Evolutionary conservation across 192 early-diverging fungal species (phyloP).

Genomic region (Rhizophagus prolifer): DNA sequence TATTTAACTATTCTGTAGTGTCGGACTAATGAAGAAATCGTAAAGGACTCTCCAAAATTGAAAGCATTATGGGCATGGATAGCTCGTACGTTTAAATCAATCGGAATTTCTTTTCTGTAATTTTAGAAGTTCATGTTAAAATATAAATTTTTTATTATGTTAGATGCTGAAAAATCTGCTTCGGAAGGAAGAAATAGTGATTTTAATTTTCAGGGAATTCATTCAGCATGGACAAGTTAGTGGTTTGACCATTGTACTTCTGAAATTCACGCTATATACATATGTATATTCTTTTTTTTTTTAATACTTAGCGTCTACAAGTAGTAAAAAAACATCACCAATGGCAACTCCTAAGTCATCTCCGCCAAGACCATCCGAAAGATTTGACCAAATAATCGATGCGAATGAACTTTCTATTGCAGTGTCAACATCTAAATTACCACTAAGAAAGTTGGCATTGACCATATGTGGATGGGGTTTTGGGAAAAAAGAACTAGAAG

Average conservation of each 20-base stretch:
- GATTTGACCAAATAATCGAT: slow-evolving; percentile 31
- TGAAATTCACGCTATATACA: not conserved
- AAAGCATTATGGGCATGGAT: slow-evolving; percentile 55
- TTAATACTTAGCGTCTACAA: slow-evolving; percentile 12
- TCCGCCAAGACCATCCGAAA: slow-evolving; percentile 32
- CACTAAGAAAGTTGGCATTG: slow-evolving; percentile 49
- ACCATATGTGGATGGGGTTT: slow-evolving; percentile 54
- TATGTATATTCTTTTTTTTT: too few species aligned
- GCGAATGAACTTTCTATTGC: slow-evolving; percentile 42
- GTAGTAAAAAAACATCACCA: slow-evolving; percentile 38
- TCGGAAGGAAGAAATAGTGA: slow-evolving; percentile 46
- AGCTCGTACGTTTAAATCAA: slow-evolving; percentile 38
- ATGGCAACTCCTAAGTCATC: slow-evolving; percentile 40
- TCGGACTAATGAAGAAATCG: slow-evolving; percentile 42
- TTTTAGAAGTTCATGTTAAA: not conserved
- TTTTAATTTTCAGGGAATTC: slow-evolving; percentile 55
- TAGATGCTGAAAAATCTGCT: slow-evolving; percentile 45
- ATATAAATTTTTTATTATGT: slow-evolving; percentile 1
- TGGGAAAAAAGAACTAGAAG: slow-evolving; percentile 47
- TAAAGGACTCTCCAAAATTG: slow-evolving; percentile 52
- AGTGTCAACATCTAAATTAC: slow-evolving; percentile 45
- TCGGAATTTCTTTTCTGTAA: too few species aligned
- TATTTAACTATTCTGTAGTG: slow-evolving; percentile 31
- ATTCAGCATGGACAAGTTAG: slow-evolving; percentile 43
- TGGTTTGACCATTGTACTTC: not conserved